Conservation (phyloP, 2,329 filamentous ascomycete genomes). For the Myriosclerotinia duriaeana region DNA sequence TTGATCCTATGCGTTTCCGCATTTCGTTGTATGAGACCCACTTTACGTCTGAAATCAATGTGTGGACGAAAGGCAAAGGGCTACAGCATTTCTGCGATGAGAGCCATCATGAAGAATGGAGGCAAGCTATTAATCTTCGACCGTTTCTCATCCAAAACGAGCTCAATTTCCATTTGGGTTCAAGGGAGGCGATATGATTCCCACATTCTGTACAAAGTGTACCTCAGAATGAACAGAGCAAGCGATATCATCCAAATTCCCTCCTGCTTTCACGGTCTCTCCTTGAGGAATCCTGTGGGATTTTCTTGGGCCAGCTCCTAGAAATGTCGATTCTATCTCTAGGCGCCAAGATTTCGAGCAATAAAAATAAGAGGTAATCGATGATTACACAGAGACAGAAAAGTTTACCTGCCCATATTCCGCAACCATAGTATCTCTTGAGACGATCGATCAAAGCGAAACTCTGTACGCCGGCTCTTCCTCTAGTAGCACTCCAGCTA, state of each 20-base stretch:
- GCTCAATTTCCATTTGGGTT: not conserved
- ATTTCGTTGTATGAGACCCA: not conserved
- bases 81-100: not conserved
- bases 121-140: not conserved
- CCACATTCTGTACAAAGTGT: not conserved
- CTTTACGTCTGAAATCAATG: not conserved
- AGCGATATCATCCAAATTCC: not conserved
- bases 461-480: constrained; percentile 69
- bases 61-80: not conserved
- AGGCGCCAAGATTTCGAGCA: constrained; percentile 85
- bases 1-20: too few species aligned
- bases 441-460: constrained; percentile 92
- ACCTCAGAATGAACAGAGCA: not conserved
- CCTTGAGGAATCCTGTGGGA: constrained; percentile 16
- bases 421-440: constrained; percentile 96
- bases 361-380: constrained; percentile 86
- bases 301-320: constrained; percentile 86
- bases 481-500: constrained; percentile 68
- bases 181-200: not conserved
- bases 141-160: not conserved
- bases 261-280: constrained; percentile 15
- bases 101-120: not conserved
- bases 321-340: constrained; percentile 84
- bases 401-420: constrained; percentile 96
- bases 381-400: constrained; percentile 94